Percentiles rank a stretch among this genome's conserved stretches.
These are phyloP conservation scores for Annulohypoxylon nitens DNA, from an alignment of 495 filamentous ascomycete genomes.

Conservation along the genomic window DNA sequence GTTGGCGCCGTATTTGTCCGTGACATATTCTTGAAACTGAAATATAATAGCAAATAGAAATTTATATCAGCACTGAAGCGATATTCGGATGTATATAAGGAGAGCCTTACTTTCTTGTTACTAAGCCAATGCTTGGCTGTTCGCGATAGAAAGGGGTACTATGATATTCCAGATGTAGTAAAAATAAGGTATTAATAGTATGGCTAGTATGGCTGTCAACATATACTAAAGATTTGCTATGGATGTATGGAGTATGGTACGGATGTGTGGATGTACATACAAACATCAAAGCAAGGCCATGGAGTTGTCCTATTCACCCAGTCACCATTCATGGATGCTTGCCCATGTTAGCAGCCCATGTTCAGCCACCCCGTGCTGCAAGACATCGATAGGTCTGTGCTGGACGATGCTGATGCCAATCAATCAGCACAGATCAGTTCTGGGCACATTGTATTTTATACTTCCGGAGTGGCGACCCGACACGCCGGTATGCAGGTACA, in stretches of 20 bases:
- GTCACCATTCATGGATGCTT: neutral
- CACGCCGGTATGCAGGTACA: constrained; percentile 56
- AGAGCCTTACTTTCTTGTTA: neutral
- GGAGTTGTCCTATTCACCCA: constrained; percentile 25
- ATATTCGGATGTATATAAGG: neutral
- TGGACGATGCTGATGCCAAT: constrained; percentile 36
- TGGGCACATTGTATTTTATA: constrained; percentile 38
- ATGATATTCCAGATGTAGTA: constrained; percentile 33
- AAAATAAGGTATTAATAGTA: constrained; percentile 44
- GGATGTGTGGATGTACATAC: neutral
- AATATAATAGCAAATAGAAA: constrained; percentile 25
- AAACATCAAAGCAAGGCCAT: constrained; percentile 7
- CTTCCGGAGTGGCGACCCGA: constrained; percentile 52
- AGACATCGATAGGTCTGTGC: constrained; percentile 48
- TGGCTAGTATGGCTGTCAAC: neutral
- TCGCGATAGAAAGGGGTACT: constrained; percentile 8
- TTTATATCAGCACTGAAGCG: neutral
- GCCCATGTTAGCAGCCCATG: constrained; percentile 14
- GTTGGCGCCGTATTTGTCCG: constrained; percentile 18
- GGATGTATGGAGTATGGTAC: no score
- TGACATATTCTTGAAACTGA: constrained; percentile 33
- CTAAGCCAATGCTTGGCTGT: constrained; percentile 1
- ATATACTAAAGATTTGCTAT: constrained; percentile 25
- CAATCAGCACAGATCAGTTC: constrained; percentile 28
- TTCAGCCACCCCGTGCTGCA: constrained; percentile 50